These are phyloP conservation scores for Daldinia sp. DNA, from an alignment of 2,329 filamentous ascomycete species.

Conservation along the genomic window DNA sequence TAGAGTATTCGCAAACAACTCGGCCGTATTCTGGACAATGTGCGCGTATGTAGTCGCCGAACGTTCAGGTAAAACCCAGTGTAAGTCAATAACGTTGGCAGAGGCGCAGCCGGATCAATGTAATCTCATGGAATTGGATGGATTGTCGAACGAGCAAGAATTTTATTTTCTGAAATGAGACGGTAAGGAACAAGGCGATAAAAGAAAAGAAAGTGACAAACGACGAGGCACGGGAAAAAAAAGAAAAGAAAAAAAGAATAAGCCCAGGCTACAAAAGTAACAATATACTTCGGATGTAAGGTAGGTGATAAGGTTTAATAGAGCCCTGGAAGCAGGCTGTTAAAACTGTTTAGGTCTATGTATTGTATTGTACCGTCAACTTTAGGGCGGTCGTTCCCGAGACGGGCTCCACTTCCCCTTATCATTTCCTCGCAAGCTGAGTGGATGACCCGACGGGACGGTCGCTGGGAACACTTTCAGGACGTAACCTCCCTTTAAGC, in stretches of 20 bases:
- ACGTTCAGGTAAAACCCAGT: constrained; percentile 10
- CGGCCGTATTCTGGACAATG: constrained; percentile 21
- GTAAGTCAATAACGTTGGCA: constrained; percentile 14
- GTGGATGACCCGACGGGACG: constrained; percentile 38
- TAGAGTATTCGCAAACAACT: not conserved
- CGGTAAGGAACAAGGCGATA: not conserved
- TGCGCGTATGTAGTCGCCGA: not conserved
- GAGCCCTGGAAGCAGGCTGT: too few species aligned
- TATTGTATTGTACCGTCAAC: not conserved
- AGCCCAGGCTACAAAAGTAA: not conserved
- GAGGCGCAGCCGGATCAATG: constrained; percentile 25
- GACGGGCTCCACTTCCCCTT: constrained; percentile 24
- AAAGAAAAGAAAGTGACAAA: constrained; percentile 5
- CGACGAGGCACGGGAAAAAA: too few species aligned
- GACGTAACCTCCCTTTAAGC: constrained; percentile 37
- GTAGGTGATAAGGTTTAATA: not conserved
- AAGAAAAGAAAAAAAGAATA: constrained; percentile 6
- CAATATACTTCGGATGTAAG: not conserved
- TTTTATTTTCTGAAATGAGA: constrained; percentile 16
- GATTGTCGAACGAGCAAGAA: constrained; percentile 10
- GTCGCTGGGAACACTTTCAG: constrained; percentile 37
- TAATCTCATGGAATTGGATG: constrained; percentile 21
- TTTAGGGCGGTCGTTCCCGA: constrained; percentile 35
- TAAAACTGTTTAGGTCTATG: not conserved
- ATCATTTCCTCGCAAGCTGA: constrained; percentile 24